These are phyloP conservation scores for Styphnolobium japonicum DNA, from an alignment of 306 rosid species.

Conservation along the genomic window DNA sequence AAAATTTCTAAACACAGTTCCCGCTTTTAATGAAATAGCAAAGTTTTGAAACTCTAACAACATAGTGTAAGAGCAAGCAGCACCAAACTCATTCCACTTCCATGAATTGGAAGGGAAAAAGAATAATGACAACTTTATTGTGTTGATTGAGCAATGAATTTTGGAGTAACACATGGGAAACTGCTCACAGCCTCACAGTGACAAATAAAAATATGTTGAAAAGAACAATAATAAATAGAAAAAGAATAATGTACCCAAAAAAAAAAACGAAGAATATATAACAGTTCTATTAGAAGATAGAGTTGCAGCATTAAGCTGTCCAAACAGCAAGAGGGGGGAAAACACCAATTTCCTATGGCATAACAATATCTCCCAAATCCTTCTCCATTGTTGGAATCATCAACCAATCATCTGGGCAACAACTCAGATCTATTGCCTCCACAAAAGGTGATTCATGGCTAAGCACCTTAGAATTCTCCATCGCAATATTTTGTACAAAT, in stretches of 20 bases:
- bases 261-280: too few relatives aligned
- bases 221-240: too few relatives aligned
- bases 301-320: background rate
- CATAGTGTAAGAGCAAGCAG: background rate
- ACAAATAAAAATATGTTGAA: too few relatives aligned
- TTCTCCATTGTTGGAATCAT: conserved; percentile 35
- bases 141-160: too few relatives aligned
- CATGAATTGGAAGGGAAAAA: background rate
- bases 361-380: conserved; percentile 22
- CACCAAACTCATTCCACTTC: background rate
- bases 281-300: too few relatives aligned
- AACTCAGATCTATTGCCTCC: conserved; percentile 20
- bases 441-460: conserved; percentile 18
- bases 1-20: background rate
- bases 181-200: too few relatives aligned
- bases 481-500: background rate
- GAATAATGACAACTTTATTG: too few relatives aligned
- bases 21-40: background rate
- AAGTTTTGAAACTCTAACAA: too few relatives aligned
- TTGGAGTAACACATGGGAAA: too few relatives aligned
- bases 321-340: background rate
- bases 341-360: conserved; percentile 7
- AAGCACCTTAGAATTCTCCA: background rate
- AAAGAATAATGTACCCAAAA: too few relatives aligned
- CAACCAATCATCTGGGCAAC: conserved; percentile 55